Conservation (phyloP, 192 early-diverging fungal species). For the Ambispora gerdemannii region DNA sequence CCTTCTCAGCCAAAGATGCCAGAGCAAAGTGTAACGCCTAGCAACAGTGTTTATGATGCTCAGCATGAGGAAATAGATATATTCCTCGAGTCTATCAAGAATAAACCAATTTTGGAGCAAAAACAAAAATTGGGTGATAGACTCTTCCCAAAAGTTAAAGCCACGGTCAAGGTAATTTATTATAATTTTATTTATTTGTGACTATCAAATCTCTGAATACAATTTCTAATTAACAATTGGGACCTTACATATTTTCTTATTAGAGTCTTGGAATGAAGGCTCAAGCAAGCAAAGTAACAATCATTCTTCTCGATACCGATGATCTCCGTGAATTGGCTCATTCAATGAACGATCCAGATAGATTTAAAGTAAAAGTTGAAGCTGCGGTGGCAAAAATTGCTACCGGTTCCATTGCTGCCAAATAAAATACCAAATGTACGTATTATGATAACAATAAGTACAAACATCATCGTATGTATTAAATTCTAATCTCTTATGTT, state of each 20-base stretch:
- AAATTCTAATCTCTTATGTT: no score
- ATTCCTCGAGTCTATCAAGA: constrained; percentile 33
- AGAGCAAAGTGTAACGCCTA: no score
- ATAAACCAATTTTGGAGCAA: constrained; percentile 33
- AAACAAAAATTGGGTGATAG: constrained; percentile 43
- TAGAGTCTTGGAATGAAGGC: constrained; percentile 23
- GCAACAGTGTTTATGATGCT: constrained; percentile 9
- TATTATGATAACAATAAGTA: not conserved
- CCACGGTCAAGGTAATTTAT: constrained; percentile 40
- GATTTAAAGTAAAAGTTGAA: constrained; percentile 33
- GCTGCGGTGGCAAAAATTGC: not conserved
- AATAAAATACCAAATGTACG: not conserved
- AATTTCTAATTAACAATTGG: not conserved
- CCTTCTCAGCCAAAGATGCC: not conserved
- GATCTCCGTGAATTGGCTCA: constrained; percentile 39
- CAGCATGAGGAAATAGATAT: constrained; percentile 28
- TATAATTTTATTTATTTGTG: not conserved
- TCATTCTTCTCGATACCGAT: constrained; percentile 40
- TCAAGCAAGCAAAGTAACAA: constrained; percentile 43
- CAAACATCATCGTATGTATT: not conserved
- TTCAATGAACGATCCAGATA: constrained; percentile 38
- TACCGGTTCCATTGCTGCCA: not conserved
- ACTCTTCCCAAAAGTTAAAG: constrained; percentile 37
- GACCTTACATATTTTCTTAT: not conserved
- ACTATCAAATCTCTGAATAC: not conserved